Evolutionary conservation across 495 filamentous ascomycete species (phyloP).

Genomic region (Trichoderma virens): DNA sequence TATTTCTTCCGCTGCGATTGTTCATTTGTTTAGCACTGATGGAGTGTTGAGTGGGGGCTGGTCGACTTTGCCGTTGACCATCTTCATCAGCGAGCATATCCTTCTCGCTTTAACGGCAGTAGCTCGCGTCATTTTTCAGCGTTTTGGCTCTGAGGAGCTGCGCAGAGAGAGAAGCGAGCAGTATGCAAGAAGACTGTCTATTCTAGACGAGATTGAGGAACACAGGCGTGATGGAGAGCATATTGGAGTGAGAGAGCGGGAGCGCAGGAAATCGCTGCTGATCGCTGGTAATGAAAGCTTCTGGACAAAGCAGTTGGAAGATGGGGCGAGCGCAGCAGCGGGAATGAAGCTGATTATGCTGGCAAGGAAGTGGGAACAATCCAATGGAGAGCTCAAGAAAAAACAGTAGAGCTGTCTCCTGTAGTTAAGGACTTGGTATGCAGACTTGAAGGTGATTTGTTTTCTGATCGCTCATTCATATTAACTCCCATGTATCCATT

Average conservation of each 20-base stretch:
- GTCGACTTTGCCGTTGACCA: conserved; percentile 10
- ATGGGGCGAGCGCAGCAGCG: not conserved
- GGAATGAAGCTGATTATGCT: not conserved
- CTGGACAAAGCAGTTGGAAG: not conserved
- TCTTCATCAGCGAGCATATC: conserved; percentile 13
- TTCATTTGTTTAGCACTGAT: conserved; percentile 12
- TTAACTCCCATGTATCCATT: too few species aligned
- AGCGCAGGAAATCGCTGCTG: not conserved
- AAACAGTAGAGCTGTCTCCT: not conserved
- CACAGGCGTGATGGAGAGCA: conserved; percentile 6
- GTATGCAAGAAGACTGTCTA: conserved; percentile 9
- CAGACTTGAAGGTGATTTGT: not conserved
- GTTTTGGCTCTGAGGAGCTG: conserved; percentile 4
- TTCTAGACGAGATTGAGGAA: conserved; percentile 9
- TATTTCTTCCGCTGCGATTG: conserved; percentile 13
- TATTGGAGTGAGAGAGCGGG: not conserved
- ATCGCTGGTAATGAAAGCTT: not conserved
- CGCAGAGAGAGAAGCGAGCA: conserved; percentile 10
- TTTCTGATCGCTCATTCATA: too few species aligned
- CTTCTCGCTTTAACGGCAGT: not conserved
- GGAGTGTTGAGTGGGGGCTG: conserved; percentile 8
- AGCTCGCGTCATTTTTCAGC: not conserved
- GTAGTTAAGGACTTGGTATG: not conserved
- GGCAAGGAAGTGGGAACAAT: not conserved
- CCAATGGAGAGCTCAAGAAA: not conserved